Evolutionary conservation across 805 yeast species (phyloP).

Genomic region (Candida vartiovaarae): DNA sequence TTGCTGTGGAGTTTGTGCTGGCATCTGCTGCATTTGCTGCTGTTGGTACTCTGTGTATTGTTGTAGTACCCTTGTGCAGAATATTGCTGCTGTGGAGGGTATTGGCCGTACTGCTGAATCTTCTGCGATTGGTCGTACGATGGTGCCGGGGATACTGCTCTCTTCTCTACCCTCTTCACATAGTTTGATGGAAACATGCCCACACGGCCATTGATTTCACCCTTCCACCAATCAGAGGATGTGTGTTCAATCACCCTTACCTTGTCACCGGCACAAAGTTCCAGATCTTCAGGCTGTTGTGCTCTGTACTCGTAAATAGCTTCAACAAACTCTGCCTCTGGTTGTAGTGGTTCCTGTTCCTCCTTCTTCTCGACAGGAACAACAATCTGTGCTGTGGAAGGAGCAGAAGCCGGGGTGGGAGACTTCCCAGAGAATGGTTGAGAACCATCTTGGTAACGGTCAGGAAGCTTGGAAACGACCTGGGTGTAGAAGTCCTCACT

Average conservation of each 20-base stretch:
- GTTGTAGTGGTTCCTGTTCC: slow-evolving; percentile 11
- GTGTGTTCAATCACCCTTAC: slow-evolving; percentile 64
- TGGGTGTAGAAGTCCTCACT: slow-evolving; percentile 46
- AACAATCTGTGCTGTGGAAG: slow-evolving; percentile 13
- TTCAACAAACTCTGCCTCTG: slow-evolving; percentile 39
- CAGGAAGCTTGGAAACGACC: slow-evolving; percentile 48
- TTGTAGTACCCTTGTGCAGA: slow-evolving; percentile 26
- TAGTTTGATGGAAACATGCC: slow-evolving; percentile 93
- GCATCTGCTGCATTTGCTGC: slow-evolving; percentile 18
- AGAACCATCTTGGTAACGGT: slow-evolving; percentile 44
- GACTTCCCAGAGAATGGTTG: slow-evolving; percentile 32
- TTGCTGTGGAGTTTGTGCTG: slow-evolving; percentile 1
- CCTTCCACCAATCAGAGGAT: slow-evolving; percentile 90
- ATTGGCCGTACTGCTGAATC: slow-evolving; percentile 14
- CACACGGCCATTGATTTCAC: slow-evolving; percentile 45
- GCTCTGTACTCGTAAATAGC: slow-evolving; percentile 73
- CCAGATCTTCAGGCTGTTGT: slow-evolving; percentile 70
- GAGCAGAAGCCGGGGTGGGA: slow-evolving; percentile 4
- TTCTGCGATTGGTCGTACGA: slow-evolving; percentile 7
- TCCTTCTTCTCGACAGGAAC: slow-evolving; percentile 5
- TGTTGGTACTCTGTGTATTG: slow-evolving; percentile 11
- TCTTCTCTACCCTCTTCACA: slow-evolving; percentile 36
- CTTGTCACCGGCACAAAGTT: slow-evolving; percentile 57
- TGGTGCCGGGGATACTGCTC: slow-evolving; percentile 6
- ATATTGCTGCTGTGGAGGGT: slow-evolving; percentile 25